Conservation (phyloP, 2,329 filamentous ascomycete genomes). For the Trichoderma semiorbis region DNA sequence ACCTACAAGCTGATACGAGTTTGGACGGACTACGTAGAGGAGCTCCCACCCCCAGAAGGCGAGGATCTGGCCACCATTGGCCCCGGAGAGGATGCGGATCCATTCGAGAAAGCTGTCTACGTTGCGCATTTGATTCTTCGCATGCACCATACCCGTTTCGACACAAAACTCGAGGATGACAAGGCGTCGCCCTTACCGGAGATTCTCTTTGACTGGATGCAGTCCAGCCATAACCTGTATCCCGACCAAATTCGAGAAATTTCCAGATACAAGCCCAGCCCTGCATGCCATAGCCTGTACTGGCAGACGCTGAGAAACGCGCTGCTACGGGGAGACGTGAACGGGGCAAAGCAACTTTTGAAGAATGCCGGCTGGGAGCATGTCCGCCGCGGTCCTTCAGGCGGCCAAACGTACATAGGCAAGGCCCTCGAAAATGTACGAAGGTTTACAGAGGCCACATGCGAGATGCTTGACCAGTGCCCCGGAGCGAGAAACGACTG, state of each 20-base stretch:
- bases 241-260: slow-evolving; percentile 65
- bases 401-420: slow-evolving; percentile 67
- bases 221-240: slow-evolving; percentile 70
- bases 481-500: slow-evolving; percentile 70
- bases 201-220: slow-evolving; percentile 79
- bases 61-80: slow-evolving; percentile 62
- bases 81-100: slow-evolving; percentile 56
- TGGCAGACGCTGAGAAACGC: slow-evolving; percentile 80
- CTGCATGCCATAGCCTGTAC: slow-evolving; percentile 72
- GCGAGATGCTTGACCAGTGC: slow-evolving; percentile 67
- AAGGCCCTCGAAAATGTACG: slow-evolving; percentile 75
- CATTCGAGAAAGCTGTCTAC: slow-evolving; percentile 73
- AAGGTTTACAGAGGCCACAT: slow-evolving; percentile 64
- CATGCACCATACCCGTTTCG: slow-evolving; percentile 65
- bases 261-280: slow-evolving; percentile 62
- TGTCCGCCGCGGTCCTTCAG: slow-evolving; percentile 64
- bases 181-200: slow-evolving; percentile 63
- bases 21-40: slow-evolving; percentile 54
- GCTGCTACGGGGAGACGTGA: slow-evolving; percentile 71
- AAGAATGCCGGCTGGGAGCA: slow-evolving; percentile 74
- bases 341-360: slow-evolving; percentile 64
- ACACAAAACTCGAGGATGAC: slow-evolving; percentile 35
- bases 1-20: slow-evolving; percentile 50
- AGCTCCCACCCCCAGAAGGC: slow-evolving; percentile 46
- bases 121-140: slow-evolving; percentile 74